Evolutionary conservation across 805 yeast genomes (phyloP), one percentile per base, ranked within the genome.

Genomic region (Nakazawaea anatomiae): DNA sequence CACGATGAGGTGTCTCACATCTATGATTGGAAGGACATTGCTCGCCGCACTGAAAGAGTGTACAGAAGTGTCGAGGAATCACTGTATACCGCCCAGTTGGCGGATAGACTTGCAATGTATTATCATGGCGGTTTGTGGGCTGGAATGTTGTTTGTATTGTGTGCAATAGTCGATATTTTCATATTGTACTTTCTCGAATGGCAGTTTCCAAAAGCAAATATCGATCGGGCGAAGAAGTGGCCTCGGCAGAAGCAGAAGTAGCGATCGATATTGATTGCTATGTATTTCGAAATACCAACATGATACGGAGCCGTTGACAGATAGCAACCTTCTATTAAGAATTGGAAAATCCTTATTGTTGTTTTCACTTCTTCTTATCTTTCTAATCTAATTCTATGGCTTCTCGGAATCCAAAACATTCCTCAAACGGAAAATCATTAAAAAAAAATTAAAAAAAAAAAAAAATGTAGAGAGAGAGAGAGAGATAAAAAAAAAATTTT

Each of bases 1-100:
- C 98, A 94, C 65, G 73, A 78, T 1, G 87, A 87, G 56, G 84
- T 94, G 27, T 77, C 79, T 35, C 65, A 72, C 36, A 89, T 94
- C 94, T 94, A 94, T 66, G 87, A 89, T 60, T 94, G 99, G 99
- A 72, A 71, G 51, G 87, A 91, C 60, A 87, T 94, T 25, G 98
- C 99, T 0, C 68, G 69, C 45, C 71, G 99, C 44, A 94, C 99
- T 0, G 95, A 89, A 58, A 70, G 69, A 14, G 97, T 94, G 4
- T 94, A 94, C 67, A 72, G 82, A 45, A 68, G 77, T 2, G 64
- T 69, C 11, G 11, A 57, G 56, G n/a, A 56, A 57, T 6, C 49
- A 58, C 25, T 44, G 58, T 8, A 11, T 1, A 66, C 70, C 14
- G 52, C 69, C n/a, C 73, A 79, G 44, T 68, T 88, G 54, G 57